Base-by-base conservation (phyloP, 2,329 filamentous ascomycete species). In the Mycosphaerelloides madeirae region DNA sequence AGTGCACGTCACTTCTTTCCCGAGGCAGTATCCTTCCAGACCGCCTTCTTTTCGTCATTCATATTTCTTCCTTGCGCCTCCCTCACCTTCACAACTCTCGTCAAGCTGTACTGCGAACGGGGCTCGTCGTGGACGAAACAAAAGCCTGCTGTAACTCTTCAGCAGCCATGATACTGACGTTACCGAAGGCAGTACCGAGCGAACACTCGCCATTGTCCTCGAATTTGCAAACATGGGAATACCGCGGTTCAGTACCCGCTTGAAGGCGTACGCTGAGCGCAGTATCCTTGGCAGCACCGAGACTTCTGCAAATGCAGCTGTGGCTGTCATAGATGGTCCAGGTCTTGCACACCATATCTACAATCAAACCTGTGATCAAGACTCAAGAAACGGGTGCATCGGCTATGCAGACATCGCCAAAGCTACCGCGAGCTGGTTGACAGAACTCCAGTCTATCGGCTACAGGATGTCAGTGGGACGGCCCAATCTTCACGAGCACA, bases 321-420 rank as follows among this genome's bases (percentile, higher is more conserved):
- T 34, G 16, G 65, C 76, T 13, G 70, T 81, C 34, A 79, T 95
- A 44, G 89, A 95, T 61, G 89, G 88, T 0, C 88, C 89, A 3
- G 83, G 81, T 2, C 68, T 95, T 19, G 85, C 87, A 1, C 85
- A 91, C 62, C 78, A 87, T 62, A 71, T 90, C 31, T 80, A 85
- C 48, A 70, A 80, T 52, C 51, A 36, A 34, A 49, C 28, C 39
- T 34, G n/a, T 31, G 31, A 3, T 8, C 11, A 15, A 19, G 25
- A 29, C 9, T 36, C 31, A 4, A n/a, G 29, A 11, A 16, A 33
- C 5, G 15, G 22, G 13, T 6, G 40, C 3, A 32, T 51, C 13
- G 44, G 49, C 6, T 88, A 90, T 64, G 57, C 69, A 9, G 72
- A 83, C 32, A 72, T 93, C 33, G 82, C 79, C 12, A 62, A 70